Conservation (phyloP, 805 yeast genomes). For the Myxozyma mucilagina region DNA sequence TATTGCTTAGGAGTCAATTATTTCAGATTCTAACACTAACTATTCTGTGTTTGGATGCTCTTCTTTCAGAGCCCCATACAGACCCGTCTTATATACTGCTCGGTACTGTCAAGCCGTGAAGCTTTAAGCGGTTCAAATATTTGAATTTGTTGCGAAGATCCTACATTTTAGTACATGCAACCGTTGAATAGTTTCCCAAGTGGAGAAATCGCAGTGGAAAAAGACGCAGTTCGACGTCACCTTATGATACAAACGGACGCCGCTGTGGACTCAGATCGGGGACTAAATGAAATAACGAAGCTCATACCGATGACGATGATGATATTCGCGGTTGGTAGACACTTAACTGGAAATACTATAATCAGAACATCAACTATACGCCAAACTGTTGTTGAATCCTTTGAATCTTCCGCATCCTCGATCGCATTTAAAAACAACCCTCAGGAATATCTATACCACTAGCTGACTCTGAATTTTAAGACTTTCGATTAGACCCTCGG, state of each 20-base stretch:
- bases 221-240: constrained; percentile 63
- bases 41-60: constrained; percentile 65
- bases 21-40: constrained; percentile 73
- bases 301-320: constrained; percentile 21
- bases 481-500: constrained; percentile 1
- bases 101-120: constrained; percentile 70
- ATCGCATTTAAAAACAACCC: too few relatives aligned
- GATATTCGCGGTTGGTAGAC: constrained; percentile 29
- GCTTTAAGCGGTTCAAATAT: constrained; percentile 88
- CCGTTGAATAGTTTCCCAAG: constrained; percentile 76
- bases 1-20: constrained; percentile 79
- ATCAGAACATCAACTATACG: too few relatives aligned
- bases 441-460: not conserved
- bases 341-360: constrained; percentile 19
- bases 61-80: constrained; percentile 48
- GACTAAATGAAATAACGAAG: constrained; percentile 16
- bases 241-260: not conserved
- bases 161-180: constrained; percentile 96
- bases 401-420: too few relatives aligned
- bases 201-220: constrained; percentile 61
- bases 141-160: constrained; percentile 90
- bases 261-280: constrained; percentile 5
- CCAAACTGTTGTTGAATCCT: too few relatives aligned
- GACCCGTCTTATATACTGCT: constrained; percentile 57
- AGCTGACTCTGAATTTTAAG: not conserved